Evolutionary conservation across 805 yeast genomes (phyloP).

Genomic region (Yamadazyma ubonensis): DNA sequence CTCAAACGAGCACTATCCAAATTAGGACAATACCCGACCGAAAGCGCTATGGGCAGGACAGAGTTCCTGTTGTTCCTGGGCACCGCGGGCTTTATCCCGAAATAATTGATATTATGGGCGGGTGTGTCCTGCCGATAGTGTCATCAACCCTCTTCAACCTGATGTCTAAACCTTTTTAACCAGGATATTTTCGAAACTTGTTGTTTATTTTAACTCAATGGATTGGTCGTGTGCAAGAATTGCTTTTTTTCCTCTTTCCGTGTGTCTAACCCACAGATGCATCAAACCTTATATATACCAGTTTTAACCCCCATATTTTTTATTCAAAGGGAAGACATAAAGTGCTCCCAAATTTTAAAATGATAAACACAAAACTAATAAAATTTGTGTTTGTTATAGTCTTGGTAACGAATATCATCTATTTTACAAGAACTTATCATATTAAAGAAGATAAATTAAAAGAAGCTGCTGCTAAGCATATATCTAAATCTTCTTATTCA

Average conservation of each 20-base stretch:
- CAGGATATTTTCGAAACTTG: too few relatives aligned
- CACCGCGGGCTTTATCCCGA: not conserved
- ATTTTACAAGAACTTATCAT: constrained; percentile 20
- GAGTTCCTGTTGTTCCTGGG: not conserved
- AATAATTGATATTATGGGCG: too few relatives aligned
- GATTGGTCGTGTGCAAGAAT: not conserved
- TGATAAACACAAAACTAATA: constrained; percentile 18
- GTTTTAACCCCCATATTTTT: not conserved
- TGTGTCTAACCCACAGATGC: not conserved
- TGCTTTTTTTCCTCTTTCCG: not conserved
- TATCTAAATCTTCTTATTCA: constrained; percentile 14
- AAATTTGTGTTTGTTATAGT: constrained; percentile 20
- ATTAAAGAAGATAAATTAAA: constrained; percentile 18
- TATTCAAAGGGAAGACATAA: not conserved
- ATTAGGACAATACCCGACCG: not conserved
- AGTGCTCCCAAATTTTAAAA: constrained; percentile 1
- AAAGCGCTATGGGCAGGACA: not conserved
- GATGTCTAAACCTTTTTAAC: too few relatives aligned
- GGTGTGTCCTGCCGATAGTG: too few relatives aligned
- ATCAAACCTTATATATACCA: not conserved
- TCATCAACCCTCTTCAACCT: too few relatives aligned
- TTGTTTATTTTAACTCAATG: too few relatives aligned
- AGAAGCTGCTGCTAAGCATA: constrained; percentile 17
- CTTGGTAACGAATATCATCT: constrained; percentile 21
- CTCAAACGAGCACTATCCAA: not conserved